Evolutionary conservation across 495 filamentous ascomycete genomes (phyloP).

Genomic region (Talaromyces wortmannii): DNA sequence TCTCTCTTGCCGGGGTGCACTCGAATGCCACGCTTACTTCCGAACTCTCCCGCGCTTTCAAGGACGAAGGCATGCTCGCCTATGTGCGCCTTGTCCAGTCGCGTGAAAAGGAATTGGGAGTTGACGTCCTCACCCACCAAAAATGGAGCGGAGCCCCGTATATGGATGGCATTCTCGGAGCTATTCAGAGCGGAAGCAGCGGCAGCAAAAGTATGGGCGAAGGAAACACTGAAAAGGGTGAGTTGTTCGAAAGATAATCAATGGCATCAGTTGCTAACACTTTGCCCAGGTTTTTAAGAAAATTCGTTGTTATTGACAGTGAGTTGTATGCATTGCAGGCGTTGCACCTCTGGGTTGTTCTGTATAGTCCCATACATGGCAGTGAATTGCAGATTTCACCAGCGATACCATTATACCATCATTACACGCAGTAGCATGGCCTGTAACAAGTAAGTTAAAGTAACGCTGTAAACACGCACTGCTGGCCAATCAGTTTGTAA

Average conservation of each 20-base stretch:
- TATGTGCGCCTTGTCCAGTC: conserved; percentile 88
- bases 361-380: not conserved
- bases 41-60: conserved; percentile 77
- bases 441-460: not conserved
- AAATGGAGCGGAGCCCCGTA: conserved; percentile 95
- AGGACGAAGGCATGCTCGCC: conserved; percentile 86
- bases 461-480: not conserved
- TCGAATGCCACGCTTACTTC: conserved; percentile 80
- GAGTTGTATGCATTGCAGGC: not conserved
- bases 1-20: conserved; percentile 87
- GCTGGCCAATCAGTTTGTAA: not conserved
- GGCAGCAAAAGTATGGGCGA: conserved; percentile 77
- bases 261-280: not conserved
- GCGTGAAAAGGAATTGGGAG: conserved; percentile 85
- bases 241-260: conserved; percentile 5
- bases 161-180: conserved; percentile 87
- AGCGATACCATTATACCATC: not conserved
- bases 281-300: not conserved
- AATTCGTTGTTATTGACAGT: not conserved
- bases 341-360: not conserved
- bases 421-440: too few species aligned
- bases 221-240: conserved; percentile 65
- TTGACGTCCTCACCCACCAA: conserved; percentile 95
- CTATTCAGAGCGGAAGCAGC: conserved; percentile 86
- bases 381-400: not conserved